Evolutionary conservation across 108 stramenopile species (phyloP), one percentile per base, ranked within the genome.

Genomic region (Fragilaria radians): DNA sequence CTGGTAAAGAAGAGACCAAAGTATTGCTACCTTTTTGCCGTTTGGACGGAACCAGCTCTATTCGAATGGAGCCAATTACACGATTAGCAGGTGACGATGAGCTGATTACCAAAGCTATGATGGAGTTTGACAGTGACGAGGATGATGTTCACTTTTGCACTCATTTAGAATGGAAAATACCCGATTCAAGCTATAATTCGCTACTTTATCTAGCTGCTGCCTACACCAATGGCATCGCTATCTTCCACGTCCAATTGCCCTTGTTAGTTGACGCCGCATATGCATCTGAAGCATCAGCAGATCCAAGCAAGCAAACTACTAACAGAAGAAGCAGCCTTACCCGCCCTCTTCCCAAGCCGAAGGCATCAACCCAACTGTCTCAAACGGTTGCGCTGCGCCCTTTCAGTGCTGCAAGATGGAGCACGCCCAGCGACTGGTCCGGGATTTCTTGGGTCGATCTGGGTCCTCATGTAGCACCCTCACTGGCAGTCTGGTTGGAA

Each of bases 191-290:
- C 64, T 19, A 65, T 66, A 21, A 63, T 60, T 27, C 61, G 54
- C 76, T 23, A 56, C 82, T 19, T 66, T 80, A 1, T 52, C 54
- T 88, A 33, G 84, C 84, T 0, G 86, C 83, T 22, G 60, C 82
- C 57, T 91, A 77, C 68, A 68, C 77, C 52, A 73, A 80, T 54
- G 90, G 84, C 0, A 50, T 88, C 5, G 80, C 80, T 34, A 48
- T 91, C 5, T 91, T 79, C 53, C 86, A 85, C 58, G 81, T 91
- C 7, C 57, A 59, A 50, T 32, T 78, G 4, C 74, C 79, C 21
- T 52, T 70, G 29, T n/a, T 70, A 0, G 47, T 54, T 27, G 72
- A 72, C 48, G 51, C 14, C 14, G 36, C 14, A 7, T 11, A 42
- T 42, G 11, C 36, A 11, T 11, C 36, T 42, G 11, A 42, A 42